These are phyloP conservation scores for Globisporangium parvum DNA, from an alignment of 352 stramenopile genomes.

Conservation along the genomic window DNA sequence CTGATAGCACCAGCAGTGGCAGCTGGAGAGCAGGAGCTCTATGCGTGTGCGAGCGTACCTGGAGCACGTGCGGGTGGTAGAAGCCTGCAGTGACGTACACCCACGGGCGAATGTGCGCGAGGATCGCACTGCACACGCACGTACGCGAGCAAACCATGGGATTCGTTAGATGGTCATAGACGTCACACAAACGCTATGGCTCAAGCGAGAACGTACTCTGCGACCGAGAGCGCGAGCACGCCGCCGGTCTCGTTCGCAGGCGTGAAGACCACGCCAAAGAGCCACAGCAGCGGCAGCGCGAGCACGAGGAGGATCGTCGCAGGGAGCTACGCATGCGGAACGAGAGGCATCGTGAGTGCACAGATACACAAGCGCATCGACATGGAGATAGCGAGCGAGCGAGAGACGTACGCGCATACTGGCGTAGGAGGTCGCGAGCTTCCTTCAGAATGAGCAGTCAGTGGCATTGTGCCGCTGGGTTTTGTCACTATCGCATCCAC, in stretches of 20 bases:
- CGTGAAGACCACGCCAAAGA: constrained; percentile 69
- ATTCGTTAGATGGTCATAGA: too few relatives aligned
- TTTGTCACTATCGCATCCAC: not conserved
- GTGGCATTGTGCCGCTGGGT: not conserved
- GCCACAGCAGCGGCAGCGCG: constrained; percentile 58
- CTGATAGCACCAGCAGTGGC: not conserved
- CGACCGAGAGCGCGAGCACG: constrained; percentile 74
- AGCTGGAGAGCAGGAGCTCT: not conserved
- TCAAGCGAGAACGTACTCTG: constrained; percentile 41
- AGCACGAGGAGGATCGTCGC: constrained; percentile 61
- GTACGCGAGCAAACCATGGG: too few relatives aligned
- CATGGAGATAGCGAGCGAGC: not conserved
- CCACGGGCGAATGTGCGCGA: constrained; percentile 83
- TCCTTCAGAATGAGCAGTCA: not conserved
- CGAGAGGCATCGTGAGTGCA: not conserved
- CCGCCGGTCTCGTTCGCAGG: constrained; percentile 54
- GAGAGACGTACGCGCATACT: not conserved
- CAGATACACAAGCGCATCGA: not conserved
- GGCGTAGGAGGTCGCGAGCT: not conserved
- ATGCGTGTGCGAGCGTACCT: constrained; percentile 25
- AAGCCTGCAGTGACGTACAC: constrained; percentile 82
- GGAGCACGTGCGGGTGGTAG: constrained; percentile 74
- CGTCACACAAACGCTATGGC: too few relatives aligned
- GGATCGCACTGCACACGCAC: constrained; percentile 49
- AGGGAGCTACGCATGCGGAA: constrained; percentile 38